These are phyloP conservation scores for Hordeum vulgare DNA, from an alignment of 176 grass and related monocot genomes.

Conservation along the genomic window DNA sequence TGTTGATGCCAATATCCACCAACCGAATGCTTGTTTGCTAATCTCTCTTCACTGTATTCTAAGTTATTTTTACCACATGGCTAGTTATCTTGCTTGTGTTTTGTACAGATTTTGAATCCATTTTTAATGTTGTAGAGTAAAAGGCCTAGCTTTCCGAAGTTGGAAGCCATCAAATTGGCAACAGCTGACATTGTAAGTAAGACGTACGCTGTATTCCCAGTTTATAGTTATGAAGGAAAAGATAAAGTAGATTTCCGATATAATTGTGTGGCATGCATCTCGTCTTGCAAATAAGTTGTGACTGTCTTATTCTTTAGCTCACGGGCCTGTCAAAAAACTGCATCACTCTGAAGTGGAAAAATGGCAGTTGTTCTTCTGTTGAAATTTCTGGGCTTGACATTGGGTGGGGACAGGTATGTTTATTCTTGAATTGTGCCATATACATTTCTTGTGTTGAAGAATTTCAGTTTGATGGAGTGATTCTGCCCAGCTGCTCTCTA, in stretches of 20 bases:
- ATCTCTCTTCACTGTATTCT: neutral
- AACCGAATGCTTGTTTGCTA: neutral
- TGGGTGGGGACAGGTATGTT: slow-evolving; percentile 86
- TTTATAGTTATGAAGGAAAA: slow-evolving; percentile 13
- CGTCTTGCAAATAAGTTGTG: slow-evolving; percentile 4
- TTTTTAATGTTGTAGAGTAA: slow-evolving; percentile 57
- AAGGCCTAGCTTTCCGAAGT: slow-evolving; percentile 73
- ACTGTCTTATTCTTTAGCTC: slow-evolving; percentile 49
- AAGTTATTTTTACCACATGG: neutral
- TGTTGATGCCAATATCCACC: neutral
- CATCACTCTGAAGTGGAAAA: slow-evolving; percentile 73
- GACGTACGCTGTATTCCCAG: neutral
- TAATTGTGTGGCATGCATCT: neutral
- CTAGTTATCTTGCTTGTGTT: slow-evolving; percentile 2
- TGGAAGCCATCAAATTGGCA: slow-evolving; percentile 88
- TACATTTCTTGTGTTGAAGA: neutral
- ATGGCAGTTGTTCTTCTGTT: slow-evolving; percentile 57
- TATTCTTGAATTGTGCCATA: slow-evolving; percentile 9
- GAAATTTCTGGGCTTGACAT: slow-evolving; percentile 97
- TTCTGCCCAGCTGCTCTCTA: neutral
- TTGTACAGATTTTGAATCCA: neutral
- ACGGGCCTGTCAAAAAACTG: slow-evolving; percentile 56
- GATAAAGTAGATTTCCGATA: neutral
- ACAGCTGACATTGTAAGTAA: slow-evolving; percentile 85
- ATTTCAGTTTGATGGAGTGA: neutral